phyloP scores from a whole-genome alignment of 2,329 filamentous ascomycete genomes.

The Harringtonia lauricola region DNA sequence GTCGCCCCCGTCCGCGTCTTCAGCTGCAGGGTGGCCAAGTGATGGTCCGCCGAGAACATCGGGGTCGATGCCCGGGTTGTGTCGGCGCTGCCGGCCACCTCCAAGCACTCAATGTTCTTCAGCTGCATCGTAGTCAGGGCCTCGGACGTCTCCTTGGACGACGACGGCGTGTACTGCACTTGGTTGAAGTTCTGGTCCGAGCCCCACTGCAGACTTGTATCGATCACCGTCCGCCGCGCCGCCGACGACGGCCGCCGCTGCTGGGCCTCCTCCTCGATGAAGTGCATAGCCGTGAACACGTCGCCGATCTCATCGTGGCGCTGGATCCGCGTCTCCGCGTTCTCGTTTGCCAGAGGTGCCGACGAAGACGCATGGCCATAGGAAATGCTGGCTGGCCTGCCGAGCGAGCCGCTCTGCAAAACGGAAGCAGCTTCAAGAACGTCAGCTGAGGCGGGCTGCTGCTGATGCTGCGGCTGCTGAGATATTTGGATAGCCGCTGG shows the following conservation, averaged over 20 bases:
- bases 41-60: slow-evolving; percentile 16
- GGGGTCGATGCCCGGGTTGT: slow-evolving; percentile 52
- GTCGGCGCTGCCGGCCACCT: slow-evolving; percentile 43
- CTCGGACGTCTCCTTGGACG: slow-evolving; percentile 46
- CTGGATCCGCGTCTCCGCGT: too few species aligned
- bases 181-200: slow-evolving; percentile 54
- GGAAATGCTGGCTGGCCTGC: background rate
- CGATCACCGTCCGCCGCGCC: background rate
- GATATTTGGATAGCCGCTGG: background rate
- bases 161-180: slow-evolving; percentile 40
- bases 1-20: slow-evolving; percentile 16
- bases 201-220: slow-evolving; percentile 31
- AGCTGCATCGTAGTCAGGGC: slow-evolving; percentile 44
- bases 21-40: slow-evolving; percentile 11
- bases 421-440: slow-evolving; percentile 47
- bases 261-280: background rate
- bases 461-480: slow-evolving; percentile 11
- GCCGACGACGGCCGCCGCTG: background rate
- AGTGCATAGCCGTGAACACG: background rate
- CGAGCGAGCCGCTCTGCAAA: slow-evolving; percentile 30
- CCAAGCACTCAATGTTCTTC: slow-evolving; percentile 44
- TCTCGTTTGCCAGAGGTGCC: too few species aligned
- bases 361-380: too few species aligned
- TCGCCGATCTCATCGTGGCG: background rate
- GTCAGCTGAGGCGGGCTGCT: slow-evolving; percentile 37